Evolutionary conservation across 306 rosid species (phyloP).

Genomic region (Glycine tomentella): DNA sequence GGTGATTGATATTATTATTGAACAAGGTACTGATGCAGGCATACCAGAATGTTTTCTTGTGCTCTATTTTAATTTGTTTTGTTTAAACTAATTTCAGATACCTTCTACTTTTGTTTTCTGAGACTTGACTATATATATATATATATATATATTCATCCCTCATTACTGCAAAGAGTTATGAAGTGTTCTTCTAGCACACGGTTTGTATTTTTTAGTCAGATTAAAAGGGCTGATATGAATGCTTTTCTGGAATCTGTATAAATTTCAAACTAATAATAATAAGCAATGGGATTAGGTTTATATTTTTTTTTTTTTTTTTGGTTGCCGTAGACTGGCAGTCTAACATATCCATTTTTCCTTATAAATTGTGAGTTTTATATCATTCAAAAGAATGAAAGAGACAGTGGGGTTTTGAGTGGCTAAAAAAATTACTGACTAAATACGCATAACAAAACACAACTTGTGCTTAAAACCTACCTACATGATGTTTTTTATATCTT

Average conservation of each 20-base stretch:
- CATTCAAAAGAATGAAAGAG: conserved; percentile 13
- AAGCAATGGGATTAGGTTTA: too few species aligned
- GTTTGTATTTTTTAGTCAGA: not conserved
- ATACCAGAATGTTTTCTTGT: conserved; percentile 21
- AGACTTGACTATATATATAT: not conserved
- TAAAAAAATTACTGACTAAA: conserved; percentile 4
- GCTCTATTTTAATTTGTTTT: not conserved
- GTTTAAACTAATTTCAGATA: not conserved
- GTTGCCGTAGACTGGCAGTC: too few species aligned
- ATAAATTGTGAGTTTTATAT: conserved; percentile 17
- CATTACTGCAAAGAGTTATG: not conserved
- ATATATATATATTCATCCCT: not conserved
- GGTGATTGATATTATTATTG: conserved; percentile 86
- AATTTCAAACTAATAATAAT: too few species aligned
- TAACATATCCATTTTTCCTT: too few species aligned
- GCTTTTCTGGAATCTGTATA: too few species aligned
- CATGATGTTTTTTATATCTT: conserved; percentile 17
- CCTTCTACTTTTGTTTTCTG: not conserved
- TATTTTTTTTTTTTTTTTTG: too few species aligned
- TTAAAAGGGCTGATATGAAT: too few species aligned
- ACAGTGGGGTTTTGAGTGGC: conserved; percentile 16
- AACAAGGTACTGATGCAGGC: conserved; percentile 72
- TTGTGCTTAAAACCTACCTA: conserved; percentile 39
- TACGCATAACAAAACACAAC: conserved; percentile 10
- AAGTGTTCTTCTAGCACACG: not conserved